phyloP scores from a whole-genome alignment of 495 filamentous ascomycete genomes.

The Neurospora tetrasperma region DNA sequence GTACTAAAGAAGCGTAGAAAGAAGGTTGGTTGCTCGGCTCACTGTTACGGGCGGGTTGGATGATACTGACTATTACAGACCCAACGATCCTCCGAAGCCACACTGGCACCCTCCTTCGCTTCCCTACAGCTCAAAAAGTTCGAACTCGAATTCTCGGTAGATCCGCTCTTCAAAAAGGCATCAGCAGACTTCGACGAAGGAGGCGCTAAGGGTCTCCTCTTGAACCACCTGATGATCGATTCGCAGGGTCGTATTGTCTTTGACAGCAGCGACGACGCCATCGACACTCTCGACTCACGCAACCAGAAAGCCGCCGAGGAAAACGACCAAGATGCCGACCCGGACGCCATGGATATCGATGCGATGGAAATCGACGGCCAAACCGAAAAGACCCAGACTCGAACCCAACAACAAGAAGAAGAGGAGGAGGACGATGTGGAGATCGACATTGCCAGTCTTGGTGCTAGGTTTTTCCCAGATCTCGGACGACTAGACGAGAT shows the following conservation, averaged over 20 bases:
- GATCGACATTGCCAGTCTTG: conserved; percentile 67
- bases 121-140: conserved; percentile 92
- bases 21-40: conserved; percentile 34
- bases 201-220: conserved; percentile 85
- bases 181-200: conserved; percentile 98
- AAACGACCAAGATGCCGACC: conserved; percentile 34
- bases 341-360: conserved; percentile 19
- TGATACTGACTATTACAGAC: conserved; percentile 6
- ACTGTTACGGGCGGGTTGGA: background rate
- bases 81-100: conserved; percentile 83
- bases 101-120: conserved; percentile 77
- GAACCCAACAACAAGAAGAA: conserved; percentile 11
- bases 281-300: conserved; percentile 41
- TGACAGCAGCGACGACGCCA: conserved; percentile 88
- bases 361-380: conserved; percentile 18
- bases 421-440: conserved; percentile 45
- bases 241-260: conserved; percentile 87
- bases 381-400: conserved; percentile 20
- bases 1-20: conserved; percentile 62
- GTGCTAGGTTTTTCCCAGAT: conserved; percentile 77
- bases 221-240: conserved; percentile 95
- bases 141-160: conserved; percentile 92
- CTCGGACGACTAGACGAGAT: conserved; percentile 65
- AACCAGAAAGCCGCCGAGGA: conserved; percentile 38
- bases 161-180: conserved; percentile 96